Evolutionary conservation across 495 filamentous ascomycete species (phyloP).

Genomic region (Hamigera avellanea): DNA sequence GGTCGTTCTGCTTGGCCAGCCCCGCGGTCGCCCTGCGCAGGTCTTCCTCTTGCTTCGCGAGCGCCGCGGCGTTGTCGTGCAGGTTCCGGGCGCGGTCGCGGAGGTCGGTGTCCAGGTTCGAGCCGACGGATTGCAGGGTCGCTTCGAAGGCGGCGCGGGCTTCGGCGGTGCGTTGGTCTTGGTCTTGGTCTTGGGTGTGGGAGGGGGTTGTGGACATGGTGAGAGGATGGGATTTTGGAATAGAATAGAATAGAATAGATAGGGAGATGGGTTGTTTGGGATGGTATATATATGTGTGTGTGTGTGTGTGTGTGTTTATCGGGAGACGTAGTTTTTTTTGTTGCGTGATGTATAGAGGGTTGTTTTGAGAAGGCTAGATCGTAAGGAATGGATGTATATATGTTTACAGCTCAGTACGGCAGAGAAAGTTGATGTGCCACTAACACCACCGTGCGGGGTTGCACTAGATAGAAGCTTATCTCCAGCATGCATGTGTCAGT

Average conservation of each 20-base stretch:
- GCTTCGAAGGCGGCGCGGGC: slow-evolving; percentile 66
- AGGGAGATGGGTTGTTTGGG: slow-evolving; percentile 1
- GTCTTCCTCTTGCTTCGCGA: slow-evolving; percentile 63
- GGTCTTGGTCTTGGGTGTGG: slow-evolving; percentile 1
- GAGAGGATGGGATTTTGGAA: background rate
- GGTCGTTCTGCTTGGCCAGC: slow-evolving; percentile 61
- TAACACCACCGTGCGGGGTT: too few relatives aligned
- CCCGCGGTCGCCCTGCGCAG: slow-evolving; percentile 50
- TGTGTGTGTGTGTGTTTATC: background rate
- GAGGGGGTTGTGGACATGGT: slow-evolving; percentile 7
- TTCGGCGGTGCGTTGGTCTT: slow-evolving; percentile 40
- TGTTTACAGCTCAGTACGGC: too few relatives aligned
- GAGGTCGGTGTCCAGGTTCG: slow-evolving; percentile 56
- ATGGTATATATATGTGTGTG: background rate
- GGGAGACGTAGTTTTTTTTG: too few relatives aligned
- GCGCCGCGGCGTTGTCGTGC: slow-evolving; percentile 56
- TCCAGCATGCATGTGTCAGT: too few relatives aligned
- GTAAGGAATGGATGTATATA: too few relatives aligned
- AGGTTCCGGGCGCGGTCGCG: slow-evolving; percentile 63
- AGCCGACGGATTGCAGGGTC: slow-evolving; percentile 62
- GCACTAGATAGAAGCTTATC: too few relatives aligned
- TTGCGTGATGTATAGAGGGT: too few relatives aligned
- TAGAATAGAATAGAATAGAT: background rate
- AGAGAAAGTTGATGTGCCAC: too few relatives aligned
- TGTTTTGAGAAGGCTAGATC: too few relatives aligned